Evolutionary conservation across 768 basidiomycete genomes (phyloP), one percentile per base, ranked within the genome.

Genomic region (Trametes cinnabarina): DNA sequence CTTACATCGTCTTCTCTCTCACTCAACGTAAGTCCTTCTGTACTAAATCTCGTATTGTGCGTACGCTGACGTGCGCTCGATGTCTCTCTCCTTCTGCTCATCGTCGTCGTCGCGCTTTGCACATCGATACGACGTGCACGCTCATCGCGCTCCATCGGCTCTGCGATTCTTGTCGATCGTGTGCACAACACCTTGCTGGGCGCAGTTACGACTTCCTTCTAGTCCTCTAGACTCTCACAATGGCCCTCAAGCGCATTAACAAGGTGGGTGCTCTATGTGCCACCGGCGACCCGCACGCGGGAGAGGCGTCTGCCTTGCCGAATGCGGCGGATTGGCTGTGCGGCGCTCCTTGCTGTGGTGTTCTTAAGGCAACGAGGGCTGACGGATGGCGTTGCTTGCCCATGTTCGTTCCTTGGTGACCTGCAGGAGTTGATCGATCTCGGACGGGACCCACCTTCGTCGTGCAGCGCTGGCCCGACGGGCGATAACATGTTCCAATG

Each of bases 221-320:
- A 59, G 57, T 49, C 47, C 48, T 40, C 35, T 60, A 57, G 62
- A 60, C 39, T 49, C 52, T 55, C 47, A 22, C 60, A 68, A 98
- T 98, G 96, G 94, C 96, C 70, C 83, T 97, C 66, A 97, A 96
- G 83, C 96, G 96, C 83, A 98, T 98, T 80, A 96, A 96, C 89
- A 98, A 97, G 90, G 94, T 92, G 61, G 41, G 74, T 57, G 6
- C 23, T 70, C 61, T 57, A 47, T 22, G 50, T 40, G 55, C 43
- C 49, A 19, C 49, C 25, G 19, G 35, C 19, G 15, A 9, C 49
- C 39, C 42, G n/a, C 26, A 22, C 28, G 15, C 42, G 39, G 52
- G 22, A 19, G 62, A 54, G 61, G 39, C 54, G 47, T 41, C 47
- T 49, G 37, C 41, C 15, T 37, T 37, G 46, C 32, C 37, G 44